A percentile compares a stretch with the other conserved stretches of the same genome.
Evolutionary conservation across 1,284 basidiomycete species (phyloP).

Genomic region (Sporisorium scitamineum): DNA sequence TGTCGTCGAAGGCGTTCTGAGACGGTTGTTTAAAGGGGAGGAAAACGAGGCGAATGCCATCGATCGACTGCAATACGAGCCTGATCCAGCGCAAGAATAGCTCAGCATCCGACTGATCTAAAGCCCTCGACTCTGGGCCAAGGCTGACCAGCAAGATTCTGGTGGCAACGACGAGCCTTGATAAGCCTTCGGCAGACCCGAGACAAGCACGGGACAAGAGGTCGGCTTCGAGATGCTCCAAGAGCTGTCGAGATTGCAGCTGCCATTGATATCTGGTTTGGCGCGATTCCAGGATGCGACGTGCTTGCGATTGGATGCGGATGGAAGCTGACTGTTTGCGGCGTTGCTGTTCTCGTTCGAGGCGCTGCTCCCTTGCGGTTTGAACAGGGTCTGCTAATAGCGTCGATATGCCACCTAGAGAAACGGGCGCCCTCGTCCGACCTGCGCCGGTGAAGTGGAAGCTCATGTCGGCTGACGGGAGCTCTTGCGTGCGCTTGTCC

Average conservation of each 20-base stretch:
- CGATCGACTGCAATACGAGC: conserved; percentile 20
- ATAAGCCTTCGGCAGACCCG: not conserved
- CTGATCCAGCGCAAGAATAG: conserved; percentile 27
- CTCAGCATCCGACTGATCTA: conserved; percentile 16
- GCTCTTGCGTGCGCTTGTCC: not conserved
- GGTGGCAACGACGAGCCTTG: conserved; percentile 22
- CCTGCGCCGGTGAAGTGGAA: conserved; percentile 55
- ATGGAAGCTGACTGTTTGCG: conserved; percentile 23
- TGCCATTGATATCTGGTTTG: conserved; percentile 22
- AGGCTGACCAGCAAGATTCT: conserved; percentile 29
- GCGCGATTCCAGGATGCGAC: conserved; percentile 30
- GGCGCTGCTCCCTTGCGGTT: conserved; percentile 38
- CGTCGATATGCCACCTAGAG: conserved; percentile 43
- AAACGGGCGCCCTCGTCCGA: conserved; percentile 35
- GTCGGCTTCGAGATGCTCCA: conserved; percentile 11
- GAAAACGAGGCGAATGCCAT: conserved; percentile 27
- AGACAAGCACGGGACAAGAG: not conserved
- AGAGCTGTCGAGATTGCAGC: conserved; percentile 6
- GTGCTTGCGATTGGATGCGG: conserved; percentile 33
- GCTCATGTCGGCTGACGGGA: conserved; percentile 24
- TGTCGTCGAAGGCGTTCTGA: not conserved
- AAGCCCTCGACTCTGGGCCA: conserved; percentile 16
- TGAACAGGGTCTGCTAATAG: conserved; percentile 33
- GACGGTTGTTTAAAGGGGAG: conserved; percentile 11
- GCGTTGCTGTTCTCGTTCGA: conserved; percentile 44